phyloP scores from a whole-genome alignment of 1,284 basidiomycete species.

The Ustilago trichophora region DNA sequence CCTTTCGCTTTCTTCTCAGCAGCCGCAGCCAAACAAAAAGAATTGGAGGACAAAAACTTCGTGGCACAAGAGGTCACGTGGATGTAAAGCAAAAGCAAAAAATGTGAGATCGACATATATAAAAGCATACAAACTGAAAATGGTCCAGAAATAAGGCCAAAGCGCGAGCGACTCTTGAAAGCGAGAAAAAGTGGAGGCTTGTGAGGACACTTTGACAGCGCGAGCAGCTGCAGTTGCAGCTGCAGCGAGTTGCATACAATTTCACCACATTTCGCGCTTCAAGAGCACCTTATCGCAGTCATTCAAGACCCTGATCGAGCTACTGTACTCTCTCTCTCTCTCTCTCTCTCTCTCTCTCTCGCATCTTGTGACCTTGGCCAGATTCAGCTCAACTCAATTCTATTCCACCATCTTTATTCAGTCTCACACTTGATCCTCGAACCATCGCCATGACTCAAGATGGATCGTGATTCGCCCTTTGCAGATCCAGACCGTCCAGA shows the following conservation, averaged over 20 bases:
- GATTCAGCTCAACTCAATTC: neutral
- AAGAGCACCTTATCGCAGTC: neutral
- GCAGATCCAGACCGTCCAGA: constrained; percentile 41
- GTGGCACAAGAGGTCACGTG: constrained; percentile 13
- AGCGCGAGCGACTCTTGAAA: too few species aligned
- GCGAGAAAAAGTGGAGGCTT: constrained; percentile 11
- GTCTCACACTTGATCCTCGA: neutral
- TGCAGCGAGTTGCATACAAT: constrained; percentile 1
- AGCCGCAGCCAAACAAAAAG: constrained; percentile 3
- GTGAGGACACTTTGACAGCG: neutral
- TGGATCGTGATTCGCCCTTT: constrained; percentile 43
- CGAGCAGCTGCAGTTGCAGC: neutral
- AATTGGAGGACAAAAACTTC: neutral
- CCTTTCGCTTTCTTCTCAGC: too few species aligned
- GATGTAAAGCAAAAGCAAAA: neutral
- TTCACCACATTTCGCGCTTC: neutral
- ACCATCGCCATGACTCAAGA: constrained; percentile 12
- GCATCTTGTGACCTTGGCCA: too few species aligned
- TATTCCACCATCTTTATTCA: neutral
- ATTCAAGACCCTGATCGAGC: constrained; percentile 3
- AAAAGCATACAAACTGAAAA: too few species aligned
- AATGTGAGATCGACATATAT: constrained; percentile 15
- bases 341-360: neutral
- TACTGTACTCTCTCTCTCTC: neutral
- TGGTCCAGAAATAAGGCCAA: too few species aligned